Base-by-base conservation (phyloP, 140 eudicot genomes). In the Oenanthe javanica region DNA sequence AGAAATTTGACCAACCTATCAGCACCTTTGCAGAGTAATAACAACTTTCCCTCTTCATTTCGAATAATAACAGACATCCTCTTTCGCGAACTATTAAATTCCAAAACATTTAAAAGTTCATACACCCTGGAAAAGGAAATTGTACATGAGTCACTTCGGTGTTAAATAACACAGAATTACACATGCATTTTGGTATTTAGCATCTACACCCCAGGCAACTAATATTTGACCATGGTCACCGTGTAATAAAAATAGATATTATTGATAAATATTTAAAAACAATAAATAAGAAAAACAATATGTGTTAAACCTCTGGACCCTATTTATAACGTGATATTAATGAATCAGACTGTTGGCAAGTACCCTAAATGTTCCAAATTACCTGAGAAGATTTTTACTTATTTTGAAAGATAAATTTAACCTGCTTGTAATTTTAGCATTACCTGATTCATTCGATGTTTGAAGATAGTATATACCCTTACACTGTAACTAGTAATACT, bases 1-100 rank as follows among this genome's bases (percentile, higher is more conserved):
- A 31, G 36, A 43, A 70, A 50, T 14, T 80, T 50, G 18, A 36
- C 84, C 82, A 75, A 91, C 96, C 88, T 91, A 85, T 90, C 96
- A 66, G 98, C 98, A 18, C 98, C 98, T 89, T 94, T 94, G 75
- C 88, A 86, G 51, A 94, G 96, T 82, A 94, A 81, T 50, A 94
- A 83, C 71, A 92, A 80, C 84, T 92, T 89, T 78, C 96, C 96
- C 27, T 84, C 84, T 23, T 90, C 96, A 40, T 88, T 84, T 89
- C 88, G 83, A 36, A 92, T 93, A 19, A 94, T 89, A 72, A 92
- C 98, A 27, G 98, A 94, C 98, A 94, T 92, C 84, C 97, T 82
- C 80, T 90, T 94, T 79, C 98, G 86, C 40, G 97, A 80, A 83
- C 98, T 94, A 81, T 88, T 92, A 51, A 94, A 94, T 86, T 94